Conservation (phyloP, 1,139 yeast genomes). For the Geotrichum cucujoidarum region DNA sequence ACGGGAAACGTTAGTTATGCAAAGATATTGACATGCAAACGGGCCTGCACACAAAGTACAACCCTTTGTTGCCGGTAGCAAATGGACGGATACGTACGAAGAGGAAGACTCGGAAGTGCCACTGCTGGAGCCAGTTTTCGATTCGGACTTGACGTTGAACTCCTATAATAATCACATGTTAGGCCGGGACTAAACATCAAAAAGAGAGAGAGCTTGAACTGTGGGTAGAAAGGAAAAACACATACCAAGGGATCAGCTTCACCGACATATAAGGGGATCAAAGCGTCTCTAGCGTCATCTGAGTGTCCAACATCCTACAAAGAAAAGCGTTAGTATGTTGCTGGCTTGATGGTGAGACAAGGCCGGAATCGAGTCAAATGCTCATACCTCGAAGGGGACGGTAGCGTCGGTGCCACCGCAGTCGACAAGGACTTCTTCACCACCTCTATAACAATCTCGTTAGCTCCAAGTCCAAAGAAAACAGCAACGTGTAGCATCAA, state of each 20-base stretch:
- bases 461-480: no score
- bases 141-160: conserved; percentile 24
- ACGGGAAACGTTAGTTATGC: not conserved
- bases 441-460: conserved; percentile 50
- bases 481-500: no score
- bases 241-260: conserved; percentile 45
- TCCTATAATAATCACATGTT: conserved; percentile 12
- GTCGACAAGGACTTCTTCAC: conserved; percentile 91
- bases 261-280: conserved; percentile 68
- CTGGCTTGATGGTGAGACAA: not conserved
- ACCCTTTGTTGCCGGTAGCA: no score
- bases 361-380: not conserved
- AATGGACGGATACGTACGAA: conserved; percentile 16
- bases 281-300: conserved; percentile 82
- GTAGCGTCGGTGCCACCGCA: conserved; percentile 93
- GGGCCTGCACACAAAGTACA: conserved; percentile 18
- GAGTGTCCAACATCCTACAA: conserved; percentile 85
- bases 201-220: not conserved
- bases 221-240: not conserved
- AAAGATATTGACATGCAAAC: no score
- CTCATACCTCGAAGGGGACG: conserved; percentile 66
- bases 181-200: not conserved
- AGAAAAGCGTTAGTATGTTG: no score
- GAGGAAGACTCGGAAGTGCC: conserved; percentile 7
- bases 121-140: conserved; percentile 14